Evolutionary conservation across 2,329 filamentous ascomycete genomes (phyloP).

Genomic region (Cercospora berteroae): DNA sequence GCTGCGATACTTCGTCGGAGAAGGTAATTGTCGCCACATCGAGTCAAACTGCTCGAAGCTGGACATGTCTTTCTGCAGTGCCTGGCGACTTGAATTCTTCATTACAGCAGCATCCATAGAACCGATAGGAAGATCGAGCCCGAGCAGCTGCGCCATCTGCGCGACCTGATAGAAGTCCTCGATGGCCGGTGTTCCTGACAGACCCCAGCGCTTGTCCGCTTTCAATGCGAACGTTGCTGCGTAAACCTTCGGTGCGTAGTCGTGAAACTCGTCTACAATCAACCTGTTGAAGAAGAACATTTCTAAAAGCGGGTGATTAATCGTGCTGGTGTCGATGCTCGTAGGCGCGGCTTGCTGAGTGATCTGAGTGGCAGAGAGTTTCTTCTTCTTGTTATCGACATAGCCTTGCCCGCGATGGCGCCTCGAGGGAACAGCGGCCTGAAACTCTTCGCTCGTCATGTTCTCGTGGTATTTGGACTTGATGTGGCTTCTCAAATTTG

Average conservation of each 20-base stretch:
- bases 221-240: slow-evolving; percentile 45
- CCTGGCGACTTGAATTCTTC: slow-evolving; percentile 48
- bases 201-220: slow-evolving; percentile 57
- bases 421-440: slow-evolving; percentile 41
- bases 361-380: background rate
- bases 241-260: slow-evolving; percentile 48
- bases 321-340: slow-evolving; percentile 14
- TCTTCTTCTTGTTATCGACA: slow-evolving; percentile 20
- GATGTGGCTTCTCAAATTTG: slow-evolving; percentile 35
- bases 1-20: slow-evolving; percentile 52
- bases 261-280: slow-evolving; percentile 65
- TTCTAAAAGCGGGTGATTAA: slow-evolving; percentile 48
- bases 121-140: slow-evolving; percentile 55
- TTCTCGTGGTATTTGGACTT: slow-evolving; percentile 22
- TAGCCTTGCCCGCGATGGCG: slow-evolving; percentile 29
- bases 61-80: slow-evolving; percentile 45
- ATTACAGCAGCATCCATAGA: slow-evolving; percentile 48
- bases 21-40: slow-evolving; percentile 48
- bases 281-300: slow-evolving; percentile 61
- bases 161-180: slow-evolving; percentile 60
- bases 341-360: slow-evolving; percentile 10
- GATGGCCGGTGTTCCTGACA: slow-evolving; percentile 62
- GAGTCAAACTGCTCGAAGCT: slow-evolving; percentile 57
- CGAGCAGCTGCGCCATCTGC: slow-evolving; percentile 56
- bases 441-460: slow-evolving; percentile 31